phyloP scores from a whole-genome alignment of 768 basidiomycete genomes.

The Hygrophorus pudorinus region DNA sequence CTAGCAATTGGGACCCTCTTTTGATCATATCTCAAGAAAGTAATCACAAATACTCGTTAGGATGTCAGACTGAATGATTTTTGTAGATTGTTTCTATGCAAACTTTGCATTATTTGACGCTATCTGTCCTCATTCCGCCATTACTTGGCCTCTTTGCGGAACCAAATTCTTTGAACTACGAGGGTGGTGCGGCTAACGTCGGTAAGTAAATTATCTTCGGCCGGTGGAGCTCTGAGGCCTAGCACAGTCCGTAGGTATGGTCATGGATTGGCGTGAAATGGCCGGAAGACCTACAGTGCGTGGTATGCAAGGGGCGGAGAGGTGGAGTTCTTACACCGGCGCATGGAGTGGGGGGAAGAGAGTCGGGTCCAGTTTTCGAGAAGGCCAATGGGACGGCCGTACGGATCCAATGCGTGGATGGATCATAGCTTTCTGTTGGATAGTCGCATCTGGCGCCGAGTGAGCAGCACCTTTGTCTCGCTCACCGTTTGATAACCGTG shows the following conservation, averaged over 20 bases:
- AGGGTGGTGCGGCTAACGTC: conserved; percentile 72
- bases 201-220: conserved; percentile 27
- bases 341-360: conserved; percentile 77
- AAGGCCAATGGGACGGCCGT: conserved; percentile 53
- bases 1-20: conserved; percentile 79
- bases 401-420: conserved; percentile 79
- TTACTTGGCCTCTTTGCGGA: conserved; percentile 70
- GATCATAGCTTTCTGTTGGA: conserved; percentile 85
- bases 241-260: conserved; percentile 48
- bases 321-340: conserved; percentile 59
- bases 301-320: conserved; percentile 49
- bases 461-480: conserved; percentile 34
- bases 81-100: conserved; percentile 86
- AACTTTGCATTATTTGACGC: conserved; percentile 86
- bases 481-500: conserved; percentile 1
- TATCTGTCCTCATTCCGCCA: conserved; percentile 75
- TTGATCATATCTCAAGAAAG: conserved; percentile 78
- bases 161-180: conserved; percentile 54
- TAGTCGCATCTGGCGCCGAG: conserved; percentile 77
- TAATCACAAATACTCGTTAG: neutral
- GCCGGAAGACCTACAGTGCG: conserved; percentile 73
- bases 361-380: conserved; percentile 49
- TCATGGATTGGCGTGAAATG: conserved; percentile 99
- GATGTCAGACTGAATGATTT: neutral
- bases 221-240: neutral